Evolutionary conservation across 106 monocot genomes (phyloP).

Genomic region (Phalaenopsis equestris): DNA sequence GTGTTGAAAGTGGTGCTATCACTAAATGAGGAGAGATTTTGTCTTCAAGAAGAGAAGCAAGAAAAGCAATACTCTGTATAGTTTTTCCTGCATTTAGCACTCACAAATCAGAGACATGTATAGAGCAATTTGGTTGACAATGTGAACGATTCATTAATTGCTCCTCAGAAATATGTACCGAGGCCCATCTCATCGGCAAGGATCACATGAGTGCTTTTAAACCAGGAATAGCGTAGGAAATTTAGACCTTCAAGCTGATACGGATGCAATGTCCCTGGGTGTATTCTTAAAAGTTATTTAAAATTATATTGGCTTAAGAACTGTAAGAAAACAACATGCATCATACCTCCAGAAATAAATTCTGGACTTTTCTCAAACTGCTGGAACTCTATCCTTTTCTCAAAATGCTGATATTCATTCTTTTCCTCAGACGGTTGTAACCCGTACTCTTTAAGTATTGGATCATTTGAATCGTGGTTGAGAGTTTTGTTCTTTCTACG

Average conservation of each 20-base stretch:
- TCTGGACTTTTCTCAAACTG: constrained; percentile 58
- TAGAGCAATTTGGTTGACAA: neutral
- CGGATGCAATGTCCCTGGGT: constrained; percentile 80
- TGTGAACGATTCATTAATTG: neutral
- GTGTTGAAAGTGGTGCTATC: constrained; percentile 90
- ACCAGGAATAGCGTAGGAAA: constrained; percentile 97
- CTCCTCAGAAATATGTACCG: constrained; percentile 33
- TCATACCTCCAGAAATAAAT: constrained; percentile 79
- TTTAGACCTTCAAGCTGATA: constrained; percentile 99
- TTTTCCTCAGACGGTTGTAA: constrained; percentile 41
- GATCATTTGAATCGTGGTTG: constrained; percentile 40
- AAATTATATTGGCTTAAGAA: neutral
- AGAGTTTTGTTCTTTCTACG: constrained; percentile 35
- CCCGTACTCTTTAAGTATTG: constrained; percentile 41
- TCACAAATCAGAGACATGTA: neutral
- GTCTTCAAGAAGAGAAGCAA: constrained; percentile 90
- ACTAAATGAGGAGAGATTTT: constrained; percentile 78
- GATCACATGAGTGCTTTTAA: constrained; percentile 85
- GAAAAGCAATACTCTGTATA: constrained; percentile 98
- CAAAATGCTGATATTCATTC: constrained; percentile 33
- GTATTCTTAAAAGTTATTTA: constrained; percentile 1
- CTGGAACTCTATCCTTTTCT: constrained; percentile 28
- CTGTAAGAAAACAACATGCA: neutral
- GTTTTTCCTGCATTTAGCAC: constrained; percentile 71
- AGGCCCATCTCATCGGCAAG: constrained; percentile 99